Evolutionary conservation across 257 asterid species (phyloP).

Genomic region (Solanum chmielewskii): DNA sequence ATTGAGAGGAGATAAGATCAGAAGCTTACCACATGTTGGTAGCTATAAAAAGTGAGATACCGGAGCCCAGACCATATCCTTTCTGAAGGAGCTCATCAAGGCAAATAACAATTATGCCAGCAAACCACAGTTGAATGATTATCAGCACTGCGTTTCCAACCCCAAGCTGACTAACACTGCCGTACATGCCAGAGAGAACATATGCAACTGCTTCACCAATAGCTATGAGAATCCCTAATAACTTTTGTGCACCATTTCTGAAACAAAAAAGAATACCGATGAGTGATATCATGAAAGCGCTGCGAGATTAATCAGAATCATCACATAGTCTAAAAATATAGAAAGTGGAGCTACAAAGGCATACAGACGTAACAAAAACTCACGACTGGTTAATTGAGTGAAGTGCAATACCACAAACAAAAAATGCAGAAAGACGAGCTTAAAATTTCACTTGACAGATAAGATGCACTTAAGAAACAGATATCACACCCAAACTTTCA

Average conservation of each 20-base stretch:
- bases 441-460: neutral
- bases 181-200: conserved; percentile 82
- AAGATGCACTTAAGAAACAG: neutral
- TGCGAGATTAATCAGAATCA: neutral
- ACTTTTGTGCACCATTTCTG: conserved; percentile 80
- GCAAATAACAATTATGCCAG: conserved; percentile 78
- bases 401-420: neutral
- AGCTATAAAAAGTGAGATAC: conserved; percentile 77
- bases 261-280: neutral
- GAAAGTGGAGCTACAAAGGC: neutral
- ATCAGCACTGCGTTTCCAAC: conserved; percentile 80
- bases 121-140: conserved; percentile 72
- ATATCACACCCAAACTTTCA: neutral
- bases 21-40: conserved; percentile 65
- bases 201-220: conserved; percentile 84
- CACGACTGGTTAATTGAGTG: neutral
- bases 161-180: conserved; percentile 75
- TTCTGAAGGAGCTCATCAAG: conserved; percentile 78
- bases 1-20: neutral
- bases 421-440: neutral
- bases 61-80: conserved; percentile 82
- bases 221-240: conserved; percentile 68
- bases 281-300: neutral
- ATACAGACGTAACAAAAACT: neutral
- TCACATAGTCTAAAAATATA: neutral